Percentiles rank a stretch among this genome's conserved stretches.
These are phyloP conservation scores for Cytospora schulzeri DNA, from an alignment of 2,329 filamentous ascomycete species.

Conservation along the genomic window DNA sequence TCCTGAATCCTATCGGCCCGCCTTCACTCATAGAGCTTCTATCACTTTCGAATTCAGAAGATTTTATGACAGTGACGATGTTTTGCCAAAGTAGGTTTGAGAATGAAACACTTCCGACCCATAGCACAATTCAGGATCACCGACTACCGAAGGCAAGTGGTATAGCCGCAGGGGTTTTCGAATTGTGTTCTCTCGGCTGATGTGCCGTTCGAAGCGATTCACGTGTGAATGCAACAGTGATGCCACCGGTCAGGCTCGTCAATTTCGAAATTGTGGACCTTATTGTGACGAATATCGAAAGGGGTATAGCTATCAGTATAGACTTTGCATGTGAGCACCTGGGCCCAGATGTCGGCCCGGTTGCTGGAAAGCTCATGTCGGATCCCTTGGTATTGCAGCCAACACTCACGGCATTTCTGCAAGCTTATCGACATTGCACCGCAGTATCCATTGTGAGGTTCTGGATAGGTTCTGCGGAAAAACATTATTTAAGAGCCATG, in stretches of 20 bases:
- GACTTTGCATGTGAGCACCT: neutral
- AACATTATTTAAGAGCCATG: too few species aligned
- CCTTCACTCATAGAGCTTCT: neutral
- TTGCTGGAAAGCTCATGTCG: neutral
- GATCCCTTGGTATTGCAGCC: neutral
- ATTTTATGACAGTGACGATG: too few species aligned
- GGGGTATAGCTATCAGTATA: neutral
- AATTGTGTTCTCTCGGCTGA: too few species aligned
- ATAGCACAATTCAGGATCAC: too few species aligned
- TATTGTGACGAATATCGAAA: neutral
- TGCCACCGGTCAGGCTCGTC: neutral
- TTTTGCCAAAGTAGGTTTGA: too few species aligned
- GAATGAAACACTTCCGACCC: too few species aligned
- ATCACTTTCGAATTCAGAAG: too few species aligned
- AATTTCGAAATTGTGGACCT: neutral
- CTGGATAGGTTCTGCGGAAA: neutral
- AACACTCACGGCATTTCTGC: neutral
- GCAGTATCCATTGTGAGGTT: neutral
- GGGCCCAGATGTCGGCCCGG: neutral
- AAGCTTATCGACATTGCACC: neutral
- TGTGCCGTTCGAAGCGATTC: neutral
- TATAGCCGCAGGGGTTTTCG: too few species aligned
- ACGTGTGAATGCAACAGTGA: neutral
- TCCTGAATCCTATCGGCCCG: neutral
- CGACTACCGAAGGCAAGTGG: too few species aligned